Evolutionary conservation across 805 yeast genomes (phyloP).

Genomic region (Teunomyces kruisii): DNA sequence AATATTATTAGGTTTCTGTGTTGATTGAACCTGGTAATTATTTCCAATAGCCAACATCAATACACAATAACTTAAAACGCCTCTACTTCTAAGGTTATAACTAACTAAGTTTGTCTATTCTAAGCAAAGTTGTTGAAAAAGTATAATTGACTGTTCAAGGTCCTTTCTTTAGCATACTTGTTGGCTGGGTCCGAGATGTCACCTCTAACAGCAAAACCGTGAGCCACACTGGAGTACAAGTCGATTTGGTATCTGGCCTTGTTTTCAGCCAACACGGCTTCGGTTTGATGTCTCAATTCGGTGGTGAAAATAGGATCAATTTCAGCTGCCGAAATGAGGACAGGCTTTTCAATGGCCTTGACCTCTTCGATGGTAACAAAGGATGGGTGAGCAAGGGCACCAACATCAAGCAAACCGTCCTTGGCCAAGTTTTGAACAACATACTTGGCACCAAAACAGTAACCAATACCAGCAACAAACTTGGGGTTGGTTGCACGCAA

Average conservation of each 20-base stretch:
- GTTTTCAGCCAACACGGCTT: conserved; percentile 51
- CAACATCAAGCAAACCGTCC: conserved; percentile 49
- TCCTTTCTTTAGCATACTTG: conserved; percentile 67
- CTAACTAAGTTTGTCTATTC: too few relatives aligned
- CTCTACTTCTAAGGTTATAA: too few relatives aligned
- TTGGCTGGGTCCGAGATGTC: conserved; percentile 54
- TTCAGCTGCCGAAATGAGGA: conserved; percentile 76
- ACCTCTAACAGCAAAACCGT: conserved; percentile 83
- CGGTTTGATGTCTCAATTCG: conserved; percentile 64
- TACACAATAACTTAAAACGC: too few relatives aligned
- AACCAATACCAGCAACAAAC: conserved; percentile 17
- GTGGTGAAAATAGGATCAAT: conserved; percentile 61
- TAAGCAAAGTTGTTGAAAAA: not conserved
- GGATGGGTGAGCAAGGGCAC: conserved; percentile 85
- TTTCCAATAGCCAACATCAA: too few relatives aligned
- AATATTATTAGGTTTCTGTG: too few relatives aligned
- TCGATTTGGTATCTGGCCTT: conserved; percentile 60
- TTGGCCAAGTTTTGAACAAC: conserved; percentile 29
- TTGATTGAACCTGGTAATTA: too few relatives aligned
- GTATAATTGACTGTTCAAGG: conserved; percentile 45
- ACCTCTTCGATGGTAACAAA: conserved; percentile 66
- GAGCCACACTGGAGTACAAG: conserved; percentile 60
- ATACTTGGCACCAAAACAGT: conserved; percentile 22
- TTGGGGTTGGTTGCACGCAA: conserved; percentile 5
- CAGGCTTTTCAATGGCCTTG: conserved; percentile 57